These are phyloP conservation scores for Melanomma pulvis-pyrius DNA, from an alignment of 495 filamentous ascomycete genomes.

Conservation along the genomic window DNA sequence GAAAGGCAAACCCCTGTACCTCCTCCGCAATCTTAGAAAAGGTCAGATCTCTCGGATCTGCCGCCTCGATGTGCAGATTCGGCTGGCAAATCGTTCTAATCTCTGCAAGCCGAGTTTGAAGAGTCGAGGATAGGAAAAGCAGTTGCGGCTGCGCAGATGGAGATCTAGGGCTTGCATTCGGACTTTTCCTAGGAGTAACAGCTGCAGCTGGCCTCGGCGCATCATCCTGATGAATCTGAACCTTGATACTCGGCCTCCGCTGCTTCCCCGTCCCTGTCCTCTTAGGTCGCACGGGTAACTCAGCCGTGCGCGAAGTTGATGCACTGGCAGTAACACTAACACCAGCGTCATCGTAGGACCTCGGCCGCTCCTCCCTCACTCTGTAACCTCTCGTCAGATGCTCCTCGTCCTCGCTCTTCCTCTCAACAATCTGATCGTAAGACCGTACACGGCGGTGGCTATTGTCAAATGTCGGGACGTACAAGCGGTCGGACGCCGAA, in stretches of 20 bases:
- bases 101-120: slow-evolving; percentile 6
- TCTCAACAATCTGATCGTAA: slow-evolving; percentile 6
- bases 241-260: slow-evolving; percentile 17
- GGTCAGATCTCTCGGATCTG: slow-evolving; percentile 8
- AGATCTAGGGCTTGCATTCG: slow-evolving; percentile 8
- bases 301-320: neutral
- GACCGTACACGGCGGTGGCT: slow-evolving; percentile 14
- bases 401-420: neutral
- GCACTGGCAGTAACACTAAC: neutral
- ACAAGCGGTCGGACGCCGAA: slow-evolving; percentile 9
- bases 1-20: slow-evolving; percentile 14
- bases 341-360: neutral
- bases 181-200: neutral
- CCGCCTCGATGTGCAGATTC: slow-evolving; percentile 8
- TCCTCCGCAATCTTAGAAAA: slow-evolving; percentile 23
- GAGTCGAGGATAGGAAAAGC: neutral
- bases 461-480: slow-evolving; percentile 15
- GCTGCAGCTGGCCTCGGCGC: neutral
- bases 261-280: neutral
- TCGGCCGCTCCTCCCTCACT: slow-evolving; percentile 9
- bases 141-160: slow-evolving; percentile 9
- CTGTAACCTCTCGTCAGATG: neutral
- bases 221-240: slow-evolving; percentile 18
- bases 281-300: neutral
- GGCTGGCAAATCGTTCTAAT: slow-evolving; percentile 11